Conservation (phyloP, 176 grass and related monocot genomes). For the Carex cristatella region DNA sequence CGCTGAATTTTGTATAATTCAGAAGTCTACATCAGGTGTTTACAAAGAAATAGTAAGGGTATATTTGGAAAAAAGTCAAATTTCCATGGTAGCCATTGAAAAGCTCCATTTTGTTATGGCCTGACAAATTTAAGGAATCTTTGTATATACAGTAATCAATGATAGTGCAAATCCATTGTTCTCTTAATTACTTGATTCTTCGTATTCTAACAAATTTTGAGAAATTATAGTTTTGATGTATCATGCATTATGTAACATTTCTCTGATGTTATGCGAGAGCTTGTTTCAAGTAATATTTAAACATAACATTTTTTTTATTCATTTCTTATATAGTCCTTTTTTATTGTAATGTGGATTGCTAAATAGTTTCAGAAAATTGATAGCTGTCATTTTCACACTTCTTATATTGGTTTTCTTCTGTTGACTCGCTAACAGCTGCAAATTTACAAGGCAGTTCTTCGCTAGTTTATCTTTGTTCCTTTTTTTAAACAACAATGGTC, state of each 20-base stretch:
- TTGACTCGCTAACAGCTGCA: not conserved
- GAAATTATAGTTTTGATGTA: not conserved
- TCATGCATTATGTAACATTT: not conserved
- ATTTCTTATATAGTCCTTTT: not conserved
- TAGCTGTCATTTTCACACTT: not conserved
- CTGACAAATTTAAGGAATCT: not conserved
- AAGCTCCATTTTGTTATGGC: not conserved
- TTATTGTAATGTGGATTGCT: not conserved
- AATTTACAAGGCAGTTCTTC: not conserved
- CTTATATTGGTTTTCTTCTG: not conserved
- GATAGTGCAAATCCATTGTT: not conserved
- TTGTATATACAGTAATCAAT: not conserved
- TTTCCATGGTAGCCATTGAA: not conserved
- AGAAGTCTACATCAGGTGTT: not conserved
- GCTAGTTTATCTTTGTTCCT: too few relatives aligned
- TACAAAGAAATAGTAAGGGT: not conserved
- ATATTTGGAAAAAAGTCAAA: not conserved
- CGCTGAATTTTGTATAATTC: not conserved
- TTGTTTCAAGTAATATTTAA: not conserved
- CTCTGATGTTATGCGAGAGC: not conserved
- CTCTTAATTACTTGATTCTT: not conserved
- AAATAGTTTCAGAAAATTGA: not conserved
- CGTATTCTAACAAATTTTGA: not conserved
- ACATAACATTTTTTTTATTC: not conserved
- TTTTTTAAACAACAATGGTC: too few relatives aligned